Evolutionary conservation across 2,329 filamentous ascomycete genomes (phyloP).

Genomic region (Hymenoscyphus scutula): DNA sequence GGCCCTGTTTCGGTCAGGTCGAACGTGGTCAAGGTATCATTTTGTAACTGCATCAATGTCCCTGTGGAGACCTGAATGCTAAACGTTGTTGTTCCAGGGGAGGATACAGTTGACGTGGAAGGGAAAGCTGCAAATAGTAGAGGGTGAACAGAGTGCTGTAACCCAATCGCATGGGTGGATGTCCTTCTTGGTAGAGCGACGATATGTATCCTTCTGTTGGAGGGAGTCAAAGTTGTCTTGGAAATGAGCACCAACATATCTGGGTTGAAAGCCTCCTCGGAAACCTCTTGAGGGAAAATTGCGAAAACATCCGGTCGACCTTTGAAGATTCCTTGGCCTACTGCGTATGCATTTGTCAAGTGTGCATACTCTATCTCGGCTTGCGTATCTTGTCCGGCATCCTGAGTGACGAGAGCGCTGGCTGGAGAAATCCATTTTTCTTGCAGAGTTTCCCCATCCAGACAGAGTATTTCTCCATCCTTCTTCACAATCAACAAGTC

Average conservation of each 20-base stretch:
- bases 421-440: conserved; percentile 48
- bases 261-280: conserved; percentile 44
- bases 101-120: conserved; percentile 6
- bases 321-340: conserved; percentile 43
- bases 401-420: conserved; percentile 35
- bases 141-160: conserved; percentile 32
- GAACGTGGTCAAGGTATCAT: conserved; percentile 56
- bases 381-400: conserved; percentile 37
- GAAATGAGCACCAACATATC: conserved; percentile 52
- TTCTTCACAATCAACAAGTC: conserved; percentile 56
- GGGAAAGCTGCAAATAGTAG: conserved; percentile 30
- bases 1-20: conserved; percentile 63
- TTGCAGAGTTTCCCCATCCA: conserved; percentile 55
- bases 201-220: conserved; percentile 32
- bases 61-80: conserved; percentile 63
- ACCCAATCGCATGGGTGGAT: conserved; percentile 17
- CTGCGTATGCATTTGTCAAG: conserved; percentile 34
- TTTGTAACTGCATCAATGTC: conserved; percentile 57
- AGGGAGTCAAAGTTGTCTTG: conserved; percentile 22
- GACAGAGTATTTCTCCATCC: conserved; percentile 59
- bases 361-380: conserved; percentile 34
- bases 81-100: conserved; percentile 38
- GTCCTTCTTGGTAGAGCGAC: conserved; percentile 32
- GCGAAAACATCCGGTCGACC: conserved; percentile 52
- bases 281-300: conserved; percentile 48